These are phyloP conservation scores for Penstemon newberryi DNA, from an alignment of 257 asterid genomes.

Conservation along the genomic window DNA sequence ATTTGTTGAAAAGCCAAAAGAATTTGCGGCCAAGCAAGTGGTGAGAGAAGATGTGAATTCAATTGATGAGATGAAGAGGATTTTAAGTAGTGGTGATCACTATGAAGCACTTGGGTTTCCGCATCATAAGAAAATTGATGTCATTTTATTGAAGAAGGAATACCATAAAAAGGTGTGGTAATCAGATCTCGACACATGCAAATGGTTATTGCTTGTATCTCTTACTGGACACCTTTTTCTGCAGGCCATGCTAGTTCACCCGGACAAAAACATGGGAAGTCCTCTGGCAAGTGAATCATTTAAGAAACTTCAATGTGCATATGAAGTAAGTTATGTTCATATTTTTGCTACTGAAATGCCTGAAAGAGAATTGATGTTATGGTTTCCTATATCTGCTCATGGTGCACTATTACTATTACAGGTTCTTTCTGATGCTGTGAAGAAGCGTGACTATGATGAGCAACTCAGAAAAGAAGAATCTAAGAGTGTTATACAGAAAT, in stretches of 20 bases:
- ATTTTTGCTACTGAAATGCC: slow-evolving; percentile 8
- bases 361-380: slow-evolving; percentile 24
- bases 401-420: slow-evolving; percentile 34
- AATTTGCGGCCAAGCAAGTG: slow-evolving; percentile 52
- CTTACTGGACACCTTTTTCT: slow-evolving; percentile 13
- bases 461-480: slow-evolving; percentile 87
- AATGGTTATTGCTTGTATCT: slow-evolving; percentile 11
- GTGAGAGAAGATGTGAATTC: slow-evolving; percentile 69
- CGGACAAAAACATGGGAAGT: slow-evolving; percentile 97
- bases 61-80: slow-evolving; percentile 80
- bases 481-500: slow-evolving; percentile 70
- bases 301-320: slow-evolving; percentile 96
- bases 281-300: slow-evolving; percentile 92
- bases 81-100: slow-evolving; percentile 71
- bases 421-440: slow-evolving; percentile 93
- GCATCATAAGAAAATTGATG: slow-evolving; percentile 71
- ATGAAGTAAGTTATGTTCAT: slow-evolving; percentile 60
- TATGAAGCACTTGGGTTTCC: slow-evolving; percentile 88
- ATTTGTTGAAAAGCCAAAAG: slow-evolving; percentile 58
- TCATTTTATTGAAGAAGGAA: slow-evolving; percentile 74
- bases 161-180: slow-evolving; percentile 78
- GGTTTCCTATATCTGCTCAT: slow-evolving; percentile 31
- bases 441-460: slow-evolving; percentile 95
- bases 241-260: slow-evolving; percentile 99
- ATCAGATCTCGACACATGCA: slow-evolving; percentile 7